Conservation (phyloP, 352 stramenopile species). For the Phytopythium cucurbitacearum region DNA sequence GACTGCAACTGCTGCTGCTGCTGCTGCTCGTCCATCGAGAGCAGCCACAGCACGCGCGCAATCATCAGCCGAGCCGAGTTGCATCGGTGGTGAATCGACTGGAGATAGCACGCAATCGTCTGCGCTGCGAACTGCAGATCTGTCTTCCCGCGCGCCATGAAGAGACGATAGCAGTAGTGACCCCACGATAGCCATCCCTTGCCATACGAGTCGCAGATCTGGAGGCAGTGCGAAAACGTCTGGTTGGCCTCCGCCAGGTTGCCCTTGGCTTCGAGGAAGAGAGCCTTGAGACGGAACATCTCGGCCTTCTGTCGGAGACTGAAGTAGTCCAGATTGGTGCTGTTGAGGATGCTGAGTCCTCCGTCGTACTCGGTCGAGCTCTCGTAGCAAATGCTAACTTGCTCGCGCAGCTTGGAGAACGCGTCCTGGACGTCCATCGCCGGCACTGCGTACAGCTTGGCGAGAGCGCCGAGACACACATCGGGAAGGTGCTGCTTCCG, state of each 20-base stretch:
- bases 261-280: slow-evolving; percentile 87
- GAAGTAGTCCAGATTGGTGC: slow-evolving; percentile 93
- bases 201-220: slow-evolving; percentile 90
- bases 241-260: slow-evolving; percentile 79
- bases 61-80: slow-evolving; percentile 89
- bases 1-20: neutral
- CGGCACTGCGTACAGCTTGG: slow-evolving; percentile 84
- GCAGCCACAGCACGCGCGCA: slow-evolving; percentile 87
- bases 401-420: slow-evolving; percentile 90
- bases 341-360: slow-evolving; percentile 91
- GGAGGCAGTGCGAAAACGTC: slow-evolving; percentile 88
- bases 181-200: slow-evolving; percentile 95
- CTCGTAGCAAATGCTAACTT: slow-evolving; percentile 92
- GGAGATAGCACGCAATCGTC: slow-evolving; percentile 92
- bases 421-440: slow-evolving; percentile 92
- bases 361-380: slow-evolving; percentile 83
- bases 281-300: slow-evolving; percentile 89
- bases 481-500: slow-evolving; percentile 89
- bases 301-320: slow-evolving; percentile 89
- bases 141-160: slow-evolving; percentile 48
- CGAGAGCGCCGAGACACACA: slow-evolving; percentile 80
- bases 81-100: slow-evolving; percentile 89
- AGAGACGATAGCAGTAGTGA: slow-evolving; percentile 89
- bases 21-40: slow-evolving; percentile 84
- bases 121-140: slow-evolving; percentile 80